Evolutionary conservation across 116 monocot genomes (phyloP).

Genomic region (Cymodocea nodosa): DNA sequence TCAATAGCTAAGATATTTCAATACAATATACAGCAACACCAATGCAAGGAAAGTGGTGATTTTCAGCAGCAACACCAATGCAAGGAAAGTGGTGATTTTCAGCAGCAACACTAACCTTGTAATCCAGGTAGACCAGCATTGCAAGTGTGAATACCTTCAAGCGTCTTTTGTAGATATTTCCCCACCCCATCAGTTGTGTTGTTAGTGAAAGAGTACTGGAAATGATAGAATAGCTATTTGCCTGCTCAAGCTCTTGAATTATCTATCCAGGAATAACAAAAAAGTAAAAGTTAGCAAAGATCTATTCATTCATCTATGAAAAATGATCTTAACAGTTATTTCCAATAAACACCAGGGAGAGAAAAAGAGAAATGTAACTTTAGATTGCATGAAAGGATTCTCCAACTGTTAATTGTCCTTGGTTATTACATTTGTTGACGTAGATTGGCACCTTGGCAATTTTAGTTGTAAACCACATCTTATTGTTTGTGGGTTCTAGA

Average conservation of each 20-base stretch:
- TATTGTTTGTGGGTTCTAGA: no score
- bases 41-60: neutral
- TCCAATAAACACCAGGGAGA: no score
- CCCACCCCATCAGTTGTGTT: constrained; percentile 63
- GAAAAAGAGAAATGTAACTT: no score
- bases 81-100: neutral
- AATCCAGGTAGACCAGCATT: constrained; percentile 72
- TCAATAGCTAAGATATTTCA: neutral
- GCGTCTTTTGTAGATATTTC: constrained; percentile 67
- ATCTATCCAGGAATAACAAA: neutral
- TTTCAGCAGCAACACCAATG: constrained; percentile 8
- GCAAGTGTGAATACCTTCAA: constrained; percentile 77
- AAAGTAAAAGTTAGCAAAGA: neutral
- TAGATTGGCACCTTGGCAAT: no score
- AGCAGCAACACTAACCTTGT: constrained; percentile 45
- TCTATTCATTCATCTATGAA: neutral
- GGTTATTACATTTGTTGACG: no score
- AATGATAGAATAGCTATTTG: neutral
- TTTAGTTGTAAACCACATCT: no score
- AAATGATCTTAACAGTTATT: neutral
- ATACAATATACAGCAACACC: neutral
- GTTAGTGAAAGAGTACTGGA: neutral
- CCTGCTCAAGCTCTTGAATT: constrained; percentile 1
- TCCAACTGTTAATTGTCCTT: no score
- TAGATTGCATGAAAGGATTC: no score